A percentile compares a stretch with the other conserved stretches of the same genome.
These are phyloP conservation scores for Thelephora ganbajun DNA, from an alignment of 768 basidiomycete genomes.

Conservation along the genomic window DNA sequence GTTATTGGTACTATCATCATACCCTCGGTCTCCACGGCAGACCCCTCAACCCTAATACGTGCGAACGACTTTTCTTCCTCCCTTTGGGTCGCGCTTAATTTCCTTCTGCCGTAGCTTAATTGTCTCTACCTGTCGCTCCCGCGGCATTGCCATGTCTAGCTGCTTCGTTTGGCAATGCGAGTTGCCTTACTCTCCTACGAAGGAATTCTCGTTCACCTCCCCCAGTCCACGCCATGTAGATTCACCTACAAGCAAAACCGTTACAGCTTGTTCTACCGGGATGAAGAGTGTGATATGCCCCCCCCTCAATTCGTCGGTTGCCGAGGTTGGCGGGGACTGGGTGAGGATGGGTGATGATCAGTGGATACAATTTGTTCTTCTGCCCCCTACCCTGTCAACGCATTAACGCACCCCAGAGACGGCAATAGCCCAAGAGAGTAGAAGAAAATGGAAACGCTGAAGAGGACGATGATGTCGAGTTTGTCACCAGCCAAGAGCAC, in stretches of 20 bases:
- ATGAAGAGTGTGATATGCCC: too few relatives aligned
- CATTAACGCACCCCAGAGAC: constrained; percentile 1
- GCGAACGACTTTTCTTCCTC: neutral
- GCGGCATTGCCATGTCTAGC: too few relatives aligned
- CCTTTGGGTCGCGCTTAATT: too few relatives aligned
- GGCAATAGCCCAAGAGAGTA: constrained; percentile 3
- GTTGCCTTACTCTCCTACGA: too few relatives aligned
- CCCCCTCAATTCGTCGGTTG: constrained; percentile 51
- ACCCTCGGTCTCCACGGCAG: constrained; percentile 20
- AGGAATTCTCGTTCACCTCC: too few relatives aligned
- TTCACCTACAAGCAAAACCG: too few relatives aligned
- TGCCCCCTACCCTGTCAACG: constrained; percentile 30
- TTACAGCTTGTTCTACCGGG: too few relatives aligned
- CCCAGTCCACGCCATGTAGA: too few relatives aligned
- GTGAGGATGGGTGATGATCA: constrained; percentile 48
- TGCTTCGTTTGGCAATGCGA: too few relatives aligned
- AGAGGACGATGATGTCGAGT: constrained; percentile 63
- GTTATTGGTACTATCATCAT: constrained; percentile 37
- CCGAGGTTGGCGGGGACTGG: constrained; percentile 56
- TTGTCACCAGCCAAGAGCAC: constrained; percentile 40
- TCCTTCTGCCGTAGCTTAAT: too few relatives aligned
- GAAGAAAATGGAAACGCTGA: constrained; percentile 28
- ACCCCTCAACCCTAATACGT: neutral
- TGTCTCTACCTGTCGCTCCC: too few relatives aligned
- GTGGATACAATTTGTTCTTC: constrained; percentile 52